Conservation (phyloP, 1,284 basidiomycete genomes). For the Puccinia horiana region DNA sequence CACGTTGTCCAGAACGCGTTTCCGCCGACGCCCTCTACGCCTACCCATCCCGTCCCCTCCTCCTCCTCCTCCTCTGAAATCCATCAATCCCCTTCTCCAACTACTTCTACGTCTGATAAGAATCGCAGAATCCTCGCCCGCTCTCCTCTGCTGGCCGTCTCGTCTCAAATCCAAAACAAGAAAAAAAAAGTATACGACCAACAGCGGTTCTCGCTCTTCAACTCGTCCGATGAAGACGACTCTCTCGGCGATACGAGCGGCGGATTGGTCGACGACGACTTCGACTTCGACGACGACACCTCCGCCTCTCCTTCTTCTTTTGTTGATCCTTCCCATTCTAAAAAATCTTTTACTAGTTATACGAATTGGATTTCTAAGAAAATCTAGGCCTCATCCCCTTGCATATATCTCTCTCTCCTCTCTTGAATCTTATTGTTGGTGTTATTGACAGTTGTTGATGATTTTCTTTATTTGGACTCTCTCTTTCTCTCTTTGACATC, state of each 20-base stretch:
- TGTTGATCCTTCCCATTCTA: too few species aligned
- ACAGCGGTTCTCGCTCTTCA: constrained; percentile 31
- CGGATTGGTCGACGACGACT: constrained; percentile 24
- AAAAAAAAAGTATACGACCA: constrained; percentile 20
- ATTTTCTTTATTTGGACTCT: too few species aligned
- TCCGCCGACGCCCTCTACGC: constrained; percentile 39
- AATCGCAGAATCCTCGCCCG: not conserved
- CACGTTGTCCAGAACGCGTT: not conserved
- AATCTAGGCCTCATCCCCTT: too few species aligned
- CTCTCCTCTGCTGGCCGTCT: not conserved
- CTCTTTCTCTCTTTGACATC: too few species aligned
- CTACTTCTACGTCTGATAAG: not conserved
- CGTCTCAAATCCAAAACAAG: not conserved
- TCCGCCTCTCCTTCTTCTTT: too few species aligned
- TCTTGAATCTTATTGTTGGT: too few species aligned
- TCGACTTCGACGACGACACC: constrained; percentile 27
- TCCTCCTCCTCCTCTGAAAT: not conserved
- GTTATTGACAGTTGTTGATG: too few species aligned
- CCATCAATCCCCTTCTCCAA: not conserved
- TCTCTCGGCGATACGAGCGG: not conserved
- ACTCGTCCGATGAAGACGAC: constrained; percentile 32
- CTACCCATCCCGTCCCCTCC: constrained; percentile 12
- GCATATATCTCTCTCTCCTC: too few species aligned
- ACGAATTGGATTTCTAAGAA: too few species aligned
- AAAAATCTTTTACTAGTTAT: too few species aligned